Conservation (phyloP, 1,284 basidiomycete genomes). For the Papiliotrema terrestris region DNA sequence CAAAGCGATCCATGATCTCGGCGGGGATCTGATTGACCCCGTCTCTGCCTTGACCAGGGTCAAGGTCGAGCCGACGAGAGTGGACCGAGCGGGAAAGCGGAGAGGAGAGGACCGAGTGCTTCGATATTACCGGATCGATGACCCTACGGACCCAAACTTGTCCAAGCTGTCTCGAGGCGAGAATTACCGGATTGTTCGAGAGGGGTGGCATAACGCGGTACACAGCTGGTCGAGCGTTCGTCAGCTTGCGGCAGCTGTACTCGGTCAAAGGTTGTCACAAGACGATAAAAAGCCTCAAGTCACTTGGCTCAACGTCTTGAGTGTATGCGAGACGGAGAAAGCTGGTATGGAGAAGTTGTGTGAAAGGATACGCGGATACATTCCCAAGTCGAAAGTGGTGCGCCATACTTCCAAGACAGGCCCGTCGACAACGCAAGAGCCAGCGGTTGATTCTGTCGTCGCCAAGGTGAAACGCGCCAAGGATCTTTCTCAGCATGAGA, state of each 20-base stretch:
- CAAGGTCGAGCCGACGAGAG: conserved; percentile 2
- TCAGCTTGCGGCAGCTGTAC: not conserved
- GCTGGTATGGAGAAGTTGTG: conserved; percentile 8
- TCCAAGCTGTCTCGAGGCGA: not conserved
- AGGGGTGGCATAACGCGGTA: conserved; percentile 58
- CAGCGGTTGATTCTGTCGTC: conserved; percentile 57
- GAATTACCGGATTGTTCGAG: conserved; percentile 20
- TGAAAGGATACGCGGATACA: not conserved
- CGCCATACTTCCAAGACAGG: conserved; percentile 2
- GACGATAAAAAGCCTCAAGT: conserved; percentile 6
- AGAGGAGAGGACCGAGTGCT: conserved; percentile 6
- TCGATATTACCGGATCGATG: not conserved
- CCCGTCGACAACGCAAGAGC: conserved; percentile 6
- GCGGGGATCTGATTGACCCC: conserved; percentile 59
- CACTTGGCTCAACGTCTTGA: conserved; percentile 30
- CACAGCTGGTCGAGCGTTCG: not conserved
- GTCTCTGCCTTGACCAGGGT: conserved; percentile 11
- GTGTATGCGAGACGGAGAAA: conserved; percentile 12
- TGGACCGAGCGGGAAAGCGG: conserved; percentile 9
- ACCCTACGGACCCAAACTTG: not conserved
- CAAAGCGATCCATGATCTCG: conserved; percentile 63
- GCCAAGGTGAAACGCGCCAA: conserved; percentile 69
- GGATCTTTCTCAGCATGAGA: conserved; percentile 71
- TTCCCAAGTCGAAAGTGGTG: not conserved
- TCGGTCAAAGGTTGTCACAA: conserved; percentile 2